Conservation (phyloP, 2,329 filamentous ascomycete genomes). For the Emmonsia crescens region DNA sequence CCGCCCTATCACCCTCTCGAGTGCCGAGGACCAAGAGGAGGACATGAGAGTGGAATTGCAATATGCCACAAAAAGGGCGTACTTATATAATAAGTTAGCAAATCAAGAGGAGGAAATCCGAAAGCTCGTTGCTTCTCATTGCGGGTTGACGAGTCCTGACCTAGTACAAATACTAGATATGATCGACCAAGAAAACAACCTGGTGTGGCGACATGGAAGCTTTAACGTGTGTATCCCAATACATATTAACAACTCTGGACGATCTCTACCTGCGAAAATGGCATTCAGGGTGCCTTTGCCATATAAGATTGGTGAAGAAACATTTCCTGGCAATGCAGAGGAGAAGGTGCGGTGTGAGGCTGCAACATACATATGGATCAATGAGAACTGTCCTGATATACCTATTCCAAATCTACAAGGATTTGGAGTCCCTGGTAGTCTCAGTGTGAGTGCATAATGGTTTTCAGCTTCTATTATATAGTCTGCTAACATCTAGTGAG, state of each 20-base stretch:
- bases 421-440: conserved; percentile 15
- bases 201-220: conserved; percentile 9
- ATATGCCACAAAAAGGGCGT: conserved; percentile 1
- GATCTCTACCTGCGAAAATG: conserved; percentile 2
- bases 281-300: conserved; percentile 9
- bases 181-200: neutral
- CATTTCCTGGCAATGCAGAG: conserved; percentile 14
- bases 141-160: conserved; percentile 8
- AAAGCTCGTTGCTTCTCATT: conserved; percentile 9
- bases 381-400: conserved; percentile 14
- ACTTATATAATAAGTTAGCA: conserved; percentile 2
- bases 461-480: neutral
- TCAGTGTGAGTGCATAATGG: conserved; percentile 6
- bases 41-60: conserved; percentile 9
- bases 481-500: conserved; percentile 2
- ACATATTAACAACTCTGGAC: conserved; percentile 1
- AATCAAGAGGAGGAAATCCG: conserved; percentile 1
- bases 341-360: conserved; percentile 17
- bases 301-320: conserved; percentile 13
- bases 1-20: conserved; percentile 9
- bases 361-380: conserved; percentile 16
- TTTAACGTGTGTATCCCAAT: conserved; percentile 13
- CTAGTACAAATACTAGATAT: conserved; percentile 5
- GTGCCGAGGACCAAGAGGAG: conserved; percentile 5
- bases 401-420: conserved; percentile 14